These are phyloP conservation scores for Protostelium mycophagum DNA, from an alignment of 78 protist genomes.

Conservation along the genomic window DNA sequence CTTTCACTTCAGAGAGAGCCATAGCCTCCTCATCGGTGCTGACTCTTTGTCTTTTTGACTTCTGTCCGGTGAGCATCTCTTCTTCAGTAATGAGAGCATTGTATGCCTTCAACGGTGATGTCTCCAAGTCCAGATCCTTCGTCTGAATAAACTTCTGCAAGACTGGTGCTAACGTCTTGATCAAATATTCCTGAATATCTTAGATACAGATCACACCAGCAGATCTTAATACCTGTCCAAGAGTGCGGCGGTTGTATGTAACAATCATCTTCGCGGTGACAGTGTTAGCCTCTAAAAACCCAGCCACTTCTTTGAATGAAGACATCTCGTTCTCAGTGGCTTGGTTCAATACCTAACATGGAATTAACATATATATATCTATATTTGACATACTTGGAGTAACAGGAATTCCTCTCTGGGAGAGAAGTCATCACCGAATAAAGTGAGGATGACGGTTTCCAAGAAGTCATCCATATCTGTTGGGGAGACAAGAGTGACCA, in stretches of 20 bases:
- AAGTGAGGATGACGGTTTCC: conserved; percentile 42
- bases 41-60: background rate
- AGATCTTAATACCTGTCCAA: conserved; percentile 8
- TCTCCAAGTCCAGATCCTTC: conserved; percentile 3
- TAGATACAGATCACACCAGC: background rate
- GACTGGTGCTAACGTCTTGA: conserved; percentile 10
- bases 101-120: conserved; percentile 14
- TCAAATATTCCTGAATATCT: conserved; percentile 2
- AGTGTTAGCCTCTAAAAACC: conserved; percentile 10
- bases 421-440: conserved; percentile 57
- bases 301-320: background rate
- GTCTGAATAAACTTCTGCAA: conserved; percentile 10
- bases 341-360: background rate
- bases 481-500: background rate
- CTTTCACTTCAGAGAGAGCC: background rate
- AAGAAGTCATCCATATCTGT: conserved; percentile 26
- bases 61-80: conserved; percentile 47
- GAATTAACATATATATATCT: background rate
- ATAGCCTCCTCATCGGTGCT: background rate
- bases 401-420: conserved; percentile 60
- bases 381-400: conserved; percentile 14
- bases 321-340: conserved; percentile 19
- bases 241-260: conserved; percentile 19
- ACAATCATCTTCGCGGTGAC: conserved; percentile 34
- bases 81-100: conserved; percentile 16